Evolutionary conservation across 1,139 yeast genomes (phyloP).

Genomic region (Keqinozyma sinolaborantium): DNA sequence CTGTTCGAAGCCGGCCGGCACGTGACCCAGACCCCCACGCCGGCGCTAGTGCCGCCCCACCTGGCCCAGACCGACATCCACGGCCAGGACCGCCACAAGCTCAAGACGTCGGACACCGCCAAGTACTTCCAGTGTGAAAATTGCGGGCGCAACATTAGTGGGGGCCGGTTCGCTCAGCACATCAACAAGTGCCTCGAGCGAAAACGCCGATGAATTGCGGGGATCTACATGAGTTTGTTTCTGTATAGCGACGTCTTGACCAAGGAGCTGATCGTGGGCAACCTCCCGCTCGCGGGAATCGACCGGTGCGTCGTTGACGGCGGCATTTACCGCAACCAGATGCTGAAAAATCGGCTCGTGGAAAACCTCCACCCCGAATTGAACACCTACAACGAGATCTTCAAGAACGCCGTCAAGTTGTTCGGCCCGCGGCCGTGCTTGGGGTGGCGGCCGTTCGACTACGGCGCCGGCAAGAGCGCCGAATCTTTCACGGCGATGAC

Average conservation of each 20-base stretch:
- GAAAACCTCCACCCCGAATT: conserved; percentile 16
- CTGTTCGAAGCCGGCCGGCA: conserved; percentile 20
- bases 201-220: conserved; percentile 16
- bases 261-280: conserved; percentile 9
- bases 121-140: conserved; percentile 73
- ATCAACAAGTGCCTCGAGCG: conserved; percentile 76
- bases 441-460: conserved; percentile 24
- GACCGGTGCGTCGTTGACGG: conserved; percentile 4
- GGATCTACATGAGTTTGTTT: conserved; percentile 10
- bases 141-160: conserved; percentile 85
- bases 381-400: conserved; percentile 26
- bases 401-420: conserved; percentile 19
- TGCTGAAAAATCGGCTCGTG: conserved; percentile 6
- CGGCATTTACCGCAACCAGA: conserved; percentile 10
- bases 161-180: conserved; percentile 90
- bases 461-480: conserved; percentile 7
- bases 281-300: conserved; percentile 11
- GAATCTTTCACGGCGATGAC: conserved; percentile 1
- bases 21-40: conserved; percentile 12
- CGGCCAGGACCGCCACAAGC: conserved; percentile 38
- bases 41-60: conserved; percentile 6
- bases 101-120: conserved; percentile 36
- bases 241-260: conserved; percentile 4
- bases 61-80: conserved; percentile 30
- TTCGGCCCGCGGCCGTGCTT: conserved; percentile 24